Evolutionary conservation across 805 yeast species (phyloP), one percentile per base, ranked within the genome.

Genomic region (Pichia heedii): DNA sequence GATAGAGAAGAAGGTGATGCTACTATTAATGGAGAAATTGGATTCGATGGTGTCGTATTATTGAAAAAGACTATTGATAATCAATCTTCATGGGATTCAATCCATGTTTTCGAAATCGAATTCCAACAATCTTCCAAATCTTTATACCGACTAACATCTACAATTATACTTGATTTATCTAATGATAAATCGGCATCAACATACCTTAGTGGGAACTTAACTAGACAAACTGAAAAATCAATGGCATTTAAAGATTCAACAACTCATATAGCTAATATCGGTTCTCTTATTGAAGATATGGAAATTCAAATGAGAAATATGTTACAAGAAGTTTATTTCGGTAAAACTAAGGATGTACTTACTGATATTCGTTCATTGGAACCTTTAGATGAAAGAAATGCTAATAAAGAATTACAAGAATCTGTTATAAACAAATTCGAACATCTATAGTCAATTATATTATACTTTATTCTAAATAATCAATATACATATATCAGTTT

Each of bases 271-370:
- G 79, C 88, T 27, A 89, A 89, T 57, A 66, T 90, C 48, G 98
- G 98, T 26, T 69, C 83, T 3, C 61, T 88, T 49, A 75, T 93
- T 13, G 98, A 90, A 63, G 95, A 86, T 48, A 73, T 85, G 36
- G 98, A 90, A 66, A 79, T 82, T 48, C 86, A 83, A 59, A 69
- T 90, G 67, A 76, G 98, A 63, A 85, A 84, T 54, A 69, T 84
- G 68, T 70, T 90, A 50, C 95, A 90, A 61, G 95, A 87, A 50
- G 97, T 90, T 22, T 90, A 90, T 61, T 90, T 90, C 58, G 97
- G 95, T 54, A 90, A 90, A 68, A 85, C 96, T 18, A 79, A 85
- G 56, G 96, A 90, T 57, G 81, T 93, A 40, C 70, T 89, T 37
- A 81, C 84, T 22, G 88, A 82, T 51, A 65, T 81, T 33, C 73